Evolutionary conservation across 164 flowering plant species (phyloP).

Genomic region (Tetrastigma voinierianum): DNA sequence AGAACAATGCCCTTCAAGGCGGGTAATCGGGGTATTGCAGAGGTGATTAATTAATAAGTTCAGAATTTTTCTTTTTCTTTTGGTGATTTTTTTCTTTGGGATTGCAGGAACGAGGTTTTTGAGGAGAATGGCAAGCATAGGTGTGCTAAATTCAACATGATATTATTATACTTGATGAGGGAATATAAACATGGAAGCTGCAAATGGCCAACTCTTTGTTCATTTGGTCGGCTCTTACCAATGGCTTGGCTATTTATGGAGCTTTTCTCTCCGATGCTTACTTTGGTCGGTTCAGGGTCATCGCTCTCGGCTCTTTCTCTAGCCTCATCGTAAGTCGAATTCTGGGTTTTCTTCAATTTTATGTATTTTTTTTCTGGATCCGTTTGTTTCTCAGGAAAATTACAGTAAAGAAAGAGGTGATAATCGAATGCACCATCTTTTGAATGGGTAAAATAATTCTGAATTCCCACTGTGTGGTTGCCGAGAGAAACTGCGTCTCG

Average conservation of each 20-base stretch:
- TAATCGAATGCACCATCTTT: too few relatives aligned
- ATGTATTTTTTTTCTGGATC: background rate
- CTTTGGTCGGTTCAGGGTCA: slow-evolving; percentile 26
- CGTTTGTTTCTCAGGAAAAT: too few relatives aligned
- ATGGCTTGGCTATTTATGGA: slow-evolving; percentile 26
- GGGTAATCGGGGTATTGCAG: slow-evolving; percentile 17
- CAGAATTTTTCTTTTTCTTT: background rate
- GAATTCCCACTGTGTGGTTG: too few relatives aligned
- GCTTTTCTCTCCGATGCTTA: slow-evolving; percentile 37
- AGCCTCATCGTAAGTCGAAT: slow-evolving; percentile 29
- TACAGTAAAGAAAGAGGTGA: too few relatives aligned
- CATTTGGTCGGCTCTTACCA: slow-evolving; percentile 30
- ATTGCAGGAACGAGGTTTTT: slow-evolving; percentile 31
- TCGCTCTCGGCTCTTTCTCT: slow-evolving; percentile 29
- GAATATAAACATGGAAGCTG: slow-evolving; percentile 25
- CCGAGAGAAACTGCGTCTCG: too few relatives aligned
- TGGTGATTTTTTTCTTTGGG: background rate
- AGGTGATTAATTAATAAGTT: too few relatives aligned
- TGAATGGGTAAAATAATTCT: too few relatives aligned
- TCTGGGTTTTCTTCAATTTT: background rate
- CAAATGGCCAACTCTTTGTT: slow-evolving; percentile 19
- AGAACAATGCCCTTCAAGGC: slow-evolving; percentile 39
- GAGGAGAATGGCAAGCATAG: slow-evolving; percentile 30
- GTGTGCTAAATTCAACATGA: slow-evolving; percentile 40
- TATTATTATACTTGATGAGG: slow-evolving; percentile 32